Conservation (phyloP, 306 rosid species). For the Cucumis melo region DNA sequence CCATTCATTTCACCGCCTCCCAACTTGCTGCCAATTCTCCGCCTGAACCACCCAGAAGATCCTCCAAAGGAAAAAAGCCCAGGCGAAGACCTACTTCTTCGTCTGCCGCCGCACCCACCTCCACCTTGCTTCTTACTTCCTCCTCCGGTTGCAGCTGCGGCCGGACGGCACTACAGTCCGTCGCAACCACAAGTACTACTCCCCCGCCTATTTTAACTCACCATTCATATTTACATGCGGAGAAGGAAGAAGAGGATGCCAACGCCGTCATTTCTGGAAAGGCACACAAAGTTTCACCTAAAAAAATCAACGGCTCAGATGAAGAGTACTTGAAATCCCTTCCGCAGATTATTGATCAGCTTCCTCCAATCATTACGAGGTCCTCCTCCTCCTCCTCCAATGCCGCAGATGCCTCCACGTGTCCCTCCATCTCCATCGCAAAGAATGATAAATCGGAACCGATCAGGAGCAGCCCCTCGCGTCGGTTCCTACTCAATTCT, state of each 20-base stretch:
- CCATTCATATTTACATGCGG: not conserved
- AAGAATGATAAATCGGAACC: constrained; percentile 17
- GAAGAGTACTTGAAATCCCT: constrained; percentile 24
- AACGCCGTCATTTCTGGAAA: not conserved
- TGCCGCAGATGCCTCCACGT: not conserved
- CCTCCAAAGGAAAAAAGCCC: constrained; percentile 34
- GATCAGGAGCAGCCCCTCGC: constrained; percentile 12
- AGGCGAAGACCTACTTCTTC: constrained; percentile 18
- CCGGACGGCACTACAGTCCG: not conserved
- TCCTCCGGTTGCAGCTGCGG: constrained; percentile 32
- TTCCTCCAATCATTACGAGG: constrained; percentile 62
- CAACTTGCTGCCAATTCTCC: constrained; percentile 31
- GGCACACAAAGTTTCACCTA: constrained; percentile 26
- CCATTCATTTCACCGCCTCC: constrained; percentile 58
- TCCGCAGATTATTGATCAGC: constrained; percentile 25
- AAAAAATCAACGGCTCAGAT: constrained; percentile 22
- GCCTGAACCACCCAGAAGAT: constrained; percentile 38
- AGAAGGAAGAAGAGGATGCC: not conserved
- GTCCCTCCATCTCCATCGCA: not conserved
- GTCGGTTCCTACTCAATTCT: constrained; percentile 33
- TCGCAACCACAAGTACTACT: not conserved
- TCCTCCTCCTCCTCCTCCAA: constrained; percentile 14
- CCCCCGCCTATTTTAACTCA: not conserved
- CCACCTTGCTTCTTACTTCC: constrained; percentile 10
- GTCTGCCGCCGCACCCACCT: constrained; percentile 13